These are phyloP conservation scores for barley (Hordeum vulgare) DNA, from an alignment of 176 grass and related monocot genomes.

Conservation along the genomic window MorexV3_pseudomolecules_assembly NC_058521.1:32527208-32527707, in stretches of 20 bases:
- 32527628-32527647: conserved; percentile 30
- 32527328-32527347: background rate
- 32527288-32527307: background rate
- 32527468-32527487: background rate
- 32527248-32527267: background rate
- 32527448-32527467: background rate
- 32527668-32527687: conserved; percentile 80
- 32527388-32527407: conserved; percentile 9
- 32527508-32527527: too few species aligned
- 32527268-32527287: background rate
- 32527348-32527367: background rate
- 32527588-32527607: conserved; percentile 73
- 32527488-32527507: too few species aligned
- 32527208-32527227: too few species aligned
- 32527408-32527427: conserved; percentile 47
- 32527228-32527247: too few species aligned
- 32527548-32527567: conserved; percentile 94
- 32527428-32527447: background rate
- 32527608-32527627: conserved; percentile 30
- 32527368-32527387: background rate
- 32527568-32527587: conserved; percentile 81
- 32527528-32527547: conserved; percentile 88
- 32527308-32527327: background rate
- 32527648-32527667: conserved; percentile 43
- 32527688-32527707: conserved; percentile 82